A percentile compares a stretch with the other conserved stretches of the same genome.
phyloP scores from a whole-genome alignment of 139 green algal genomes.

The Closterium sp. region DNA sequence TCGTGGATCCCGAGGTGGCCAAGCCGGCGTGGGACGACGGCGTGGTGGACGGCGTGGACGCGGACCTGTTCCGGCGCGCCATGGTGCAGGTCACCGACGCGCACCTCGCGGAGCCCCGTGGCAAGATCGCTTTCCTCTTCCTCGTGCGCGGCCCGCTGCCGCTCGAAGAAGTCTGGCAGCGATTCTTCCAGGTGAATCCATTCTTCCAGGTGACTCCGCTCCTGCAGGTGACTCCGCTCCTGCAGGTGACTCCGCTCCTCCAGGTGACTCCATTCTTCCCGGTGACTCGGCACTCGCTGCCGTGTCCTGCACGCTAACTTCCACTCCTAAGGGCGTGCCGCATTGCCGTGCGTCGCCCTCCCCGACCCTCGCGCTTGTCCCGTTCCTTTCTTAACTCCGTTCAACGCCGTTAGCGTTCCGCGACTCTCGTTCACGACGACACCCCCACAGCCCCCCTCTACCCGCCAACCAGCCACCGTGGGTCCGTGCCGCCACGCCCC shows the following conservation, averaged over 20 bases:
- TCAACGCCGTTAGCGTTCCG: too few relatives aligned
- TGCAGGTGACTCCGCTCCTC: background rate
- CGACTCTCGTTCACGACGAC: background rate
- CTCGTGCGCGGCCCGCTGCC: slow-evolving; percentile 6
- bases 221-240: background rate
- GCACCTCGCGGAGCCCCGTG: background rate
- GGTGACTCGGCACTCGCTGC: background rate
- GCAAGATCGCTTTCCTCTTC: slow-evolving; percentile 27
- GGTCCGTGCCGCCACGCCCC: background rate
- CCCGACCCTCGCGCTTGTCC: background rate
- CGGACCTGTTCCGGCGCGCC: slow-evolving; percentile 1
- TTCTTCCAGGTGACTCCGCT: background rate
- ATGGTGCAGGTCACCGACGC: background rate
- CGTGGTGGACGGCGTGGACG: slow-evolving; percentile 6
- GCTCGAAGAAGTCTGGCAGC: slow-evolving; percentile 3
- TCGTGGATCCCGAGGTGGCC: background rate
- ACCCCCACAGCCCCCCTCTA: background rate
- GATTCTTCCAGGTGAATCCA: slow-evolving; percentile 26
- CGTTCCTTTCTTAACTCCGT: too few relatives aligned
- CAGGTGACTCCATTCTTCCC: background rate
- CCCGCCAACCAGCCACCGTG: background rate
- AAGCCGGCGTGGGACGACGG: slow-evolving; percentile 13
- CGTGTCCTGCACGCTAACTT: background rate
- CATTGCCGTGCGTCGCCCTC: background rate
- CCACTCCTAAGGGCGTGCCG: background rate